Conservation (phyloP, 176 grass and related monocot genomes). For the Oryza rufipogon region DNA sequence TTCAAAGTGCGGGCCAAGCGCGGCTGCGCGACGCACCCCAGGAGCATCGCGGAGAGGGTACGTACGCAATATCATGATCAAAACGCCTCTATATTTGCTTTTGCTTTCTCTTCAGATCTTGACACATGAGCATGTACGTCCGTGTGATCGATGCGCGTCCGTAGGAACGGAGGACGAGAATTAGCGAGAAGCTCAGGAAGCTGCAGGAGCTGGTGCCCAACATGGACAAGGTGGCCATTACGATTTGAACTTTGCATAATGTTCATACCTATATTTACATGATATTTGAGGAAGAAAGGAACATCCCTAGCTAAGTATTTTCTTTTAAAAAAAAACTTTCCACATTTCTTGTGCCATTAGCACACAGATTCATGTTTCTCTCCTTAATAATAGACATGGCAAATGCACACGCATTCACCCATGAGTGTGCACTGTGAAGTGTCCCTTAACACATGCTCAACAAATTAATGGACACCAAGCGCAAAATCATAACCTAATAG, state of each 20-base stretch:
- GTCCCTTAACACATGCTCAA: neutral
- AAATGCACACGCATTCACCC: neutral
- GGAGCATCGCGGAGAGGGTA: constrained; percentile 98
- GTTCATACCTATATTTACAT: neutral
- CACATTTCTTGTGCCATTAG: neutral
- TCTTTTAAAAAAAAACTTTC: neutral
- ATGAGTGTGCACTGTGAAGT: neutral
- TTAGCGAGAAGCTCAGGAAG: constrained; percentile 86
- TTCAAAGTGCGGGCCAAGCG: constrained; percentile 93
- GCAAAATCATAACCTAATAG: neutral
- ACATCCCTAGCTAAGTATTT: too few relatives aligned
- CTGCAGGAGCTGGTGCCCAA: constrained; percentile 81
- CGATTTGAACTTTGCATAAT: neutral
- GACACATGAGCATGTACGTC: neutral
- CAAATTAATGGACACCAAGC: neutral
- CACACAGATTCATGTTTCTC: neutral
- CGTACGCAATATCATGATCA: neutral
- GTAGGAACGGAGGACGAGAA: constrained; percentile 80
- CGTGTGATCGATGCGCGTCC: too few relatives aligned
- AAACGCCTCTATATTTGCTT: neutral
- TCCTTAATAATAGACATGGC: neutral
- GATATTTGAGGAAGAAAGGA: neutral
- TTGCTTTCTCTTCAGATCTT: neutral
- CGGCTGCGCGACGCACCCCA: constrained; percentile 93
- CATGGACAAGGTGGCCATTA: constrained; percentile 85